Percentiles rank a stretch among this genome's conserved stretches.
These are phyloP conservation scores for Plenodomus biglobosus DNA, from an alignment of 2,329 filamentous ascomycete genomes.

Conservation along the genomic window DNA sequence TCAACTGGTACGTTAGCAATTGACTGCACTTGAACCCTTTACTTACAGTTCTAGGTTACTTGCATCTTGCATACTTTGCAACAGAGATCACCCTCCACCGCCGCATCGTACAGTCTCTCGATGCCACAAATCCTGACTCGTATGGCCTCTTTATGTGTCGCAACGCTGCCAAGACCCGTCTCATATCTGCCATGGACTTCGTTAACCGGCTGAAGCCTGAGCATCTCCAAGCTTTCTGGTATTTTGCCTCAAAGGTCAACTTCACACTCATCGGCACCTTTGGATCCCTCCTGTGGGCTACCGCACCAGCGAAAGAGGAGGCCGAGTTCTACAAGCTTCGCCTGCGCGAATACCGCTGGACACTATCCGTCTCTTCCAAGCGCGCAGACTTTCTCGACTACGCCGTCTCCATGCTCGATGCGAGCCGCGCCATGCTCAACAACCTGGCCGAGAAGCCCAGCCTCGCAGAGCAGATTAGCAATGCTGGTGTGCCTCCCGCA, in stretches of 20 bases:
- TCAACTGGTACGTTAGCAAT: constrained; percentile 33
- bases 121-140: constrained; percentile 60
- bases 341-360: constrained; percentile 91
- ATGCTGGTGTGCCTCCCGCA: constrained; percentile 40
- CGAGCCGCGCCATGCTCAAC: constrained; percentile 48
- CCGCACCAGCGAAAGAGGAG: constrained; percentile 82
- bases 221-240: constrained; percentile 92
- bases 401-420: constrained; percentile 50
- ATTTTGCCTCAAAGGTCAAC: constrained; percentile 82
- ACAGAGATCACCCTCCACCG: constrained; percentile 92
- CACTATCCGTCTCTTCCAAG: constrained; percentile 80
- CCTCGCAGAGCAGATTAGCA: constrained; percentile 43
- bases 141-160: constrained; percentile 92
- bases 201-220: constrained; percentile 86
- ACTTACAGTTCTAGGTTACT: constrained; percentile 51
- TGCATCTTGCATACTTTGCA: constrained; percentile 91
- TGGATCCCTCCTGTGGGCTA: constrained; percentile 85
- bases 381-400: constrained; percentile 57
- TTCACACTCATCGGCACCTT: constrained; percentile 96
- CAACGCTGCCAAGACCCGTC: constrained; percentile 86
- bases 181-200: constrained; percentile 97
- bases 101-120: constrained; percentile 82
- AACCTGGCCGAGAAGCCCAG: constrained; percentile 50
- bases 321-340: constrained; percentile 88
- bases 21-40: background rate